Evolutionary conservation across 148 eudicot genomes (phyloP).

Genomic region (Spergularia marina): DNA sequence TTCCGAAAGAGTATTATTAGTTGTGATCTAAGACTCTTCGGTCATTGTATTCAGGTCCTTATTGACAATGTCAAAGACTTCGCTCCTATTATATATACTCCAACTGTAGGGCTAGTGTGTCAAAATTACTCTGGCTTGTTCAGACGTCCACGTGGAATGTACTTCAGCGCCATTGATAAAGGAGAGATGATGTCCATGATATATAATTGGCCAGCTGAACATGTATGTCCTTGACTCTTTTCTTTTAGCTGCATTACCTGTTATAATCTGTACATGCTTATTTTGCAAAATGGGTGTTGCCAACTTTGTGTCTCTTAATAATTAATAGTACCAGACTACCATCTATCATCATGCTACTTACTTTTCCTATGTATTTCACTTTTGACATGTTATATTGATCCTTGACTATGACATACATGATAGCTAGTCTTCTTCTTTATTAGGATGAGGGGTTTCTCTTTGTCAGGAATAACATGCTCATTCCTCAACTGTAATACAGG

Average conservation of each 20-base stretch:
- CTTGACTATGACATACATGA: neutral
- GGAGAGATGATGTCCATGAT: slow-evolving; percentile 99
- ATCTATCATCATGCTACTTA: neutral
- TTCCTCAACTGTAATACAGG: slow-evolving; percentile 46
- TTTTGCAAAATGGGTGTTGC: neutral
- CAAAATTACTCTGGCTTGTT: slow-evolving; percentile 97
- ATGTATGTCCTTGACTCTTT: slow-evolving; percentile 42
- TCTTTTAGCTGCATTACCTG: neutral
- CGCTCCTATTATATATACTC: slow-evolving; percentile 98
- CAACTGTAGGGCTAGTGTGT: slow-evolving; percentile 97
- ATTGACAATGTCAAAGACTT: slow-evolving; percentile 87
- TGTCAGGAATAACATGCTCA: slow-evolving; percentile 1
- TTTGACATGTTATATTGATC: neutral
- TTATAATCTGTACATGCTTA: neutral
- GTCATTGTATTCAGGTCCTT: slow-evolving; percentile 63
- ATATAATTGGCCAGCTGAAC: slow-evolving; percentile 81
- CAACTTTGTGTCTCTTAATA: neutral
- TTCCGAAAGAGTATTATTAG: slow-evolving; percentile 8
- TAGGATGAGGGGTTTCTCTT: neutral
- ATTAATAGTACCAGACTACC: neutral
- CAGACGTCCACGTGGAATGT: slow-evolving; percentile 99
- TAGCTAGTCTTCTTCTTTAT: neutral
- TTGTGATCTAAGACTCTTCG: slow-evolving; percentile 27
- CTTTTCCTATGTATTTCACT: neutral
- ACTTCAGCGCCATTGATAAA: slow-evolving; percentile 93